Evolutionary conservation across 805 yeast species (phyloP).

Genomic region (Candida oleophila): DNA sequence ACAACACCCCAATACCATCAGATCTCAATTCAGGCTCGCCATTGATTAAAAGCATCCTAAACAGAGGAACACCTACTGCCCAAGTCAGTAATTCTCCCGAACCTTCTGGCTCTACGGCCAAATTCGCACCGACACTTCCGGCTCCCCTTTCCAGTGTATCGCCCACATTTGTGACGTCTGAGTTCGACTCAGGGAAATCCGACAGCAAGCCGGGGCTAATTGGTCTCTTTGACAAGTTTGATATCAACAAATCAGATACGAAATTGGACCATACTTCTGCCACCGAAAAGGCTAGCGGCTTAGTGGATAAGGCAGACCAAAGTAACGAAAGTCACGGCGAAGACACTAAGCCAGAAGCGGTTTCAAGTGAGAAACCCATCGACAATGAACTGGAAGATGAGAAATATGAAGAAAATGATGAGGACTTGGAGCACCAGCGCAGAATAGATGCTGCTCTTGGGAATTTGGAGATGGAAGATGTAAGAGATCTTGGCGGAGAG

Average conservation of each 20-base stretch:
- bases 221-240: constrained; percentile 36
- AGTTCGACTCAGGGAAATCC: constrained; percentile 8
- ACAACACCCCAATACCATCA: background rate
- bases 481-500: background rate
- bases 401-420: background rate
- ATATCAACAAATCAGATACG: constrained; percentile 14
- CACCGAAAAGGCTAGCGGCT: background rate
- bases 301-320: background rate
- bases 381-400: background rate
- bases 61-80: constrained; percentile 7
- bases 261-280: constrained; percentile 2
- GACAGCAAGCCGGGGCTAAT: constrained; percentile 21
- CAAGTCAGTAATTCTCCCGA: constrained; percentile 11
- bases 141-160: constrained; percentile 16
- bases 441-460: constrained; percentile 1
- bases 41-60: constrained; percentile 14
- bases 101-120: constrained; percentile 9
- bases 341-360: background rate
- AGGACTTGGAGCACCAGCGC: constrained; percentile 2
- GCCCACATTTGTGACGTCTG: constrained; percentile 20
- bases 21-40: constrained; percentile 11
- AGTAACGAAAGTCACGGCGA: background rate
- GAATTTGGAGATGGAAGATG: background rate
- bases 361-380: background rate
- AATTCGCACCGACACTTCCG: constrained; percentile 7